These are phyloP conservation scores for Melocanna baccifera DNA, from an alignment of 176 grass and related monocot species.

Conservation along the genomic window DNA sequence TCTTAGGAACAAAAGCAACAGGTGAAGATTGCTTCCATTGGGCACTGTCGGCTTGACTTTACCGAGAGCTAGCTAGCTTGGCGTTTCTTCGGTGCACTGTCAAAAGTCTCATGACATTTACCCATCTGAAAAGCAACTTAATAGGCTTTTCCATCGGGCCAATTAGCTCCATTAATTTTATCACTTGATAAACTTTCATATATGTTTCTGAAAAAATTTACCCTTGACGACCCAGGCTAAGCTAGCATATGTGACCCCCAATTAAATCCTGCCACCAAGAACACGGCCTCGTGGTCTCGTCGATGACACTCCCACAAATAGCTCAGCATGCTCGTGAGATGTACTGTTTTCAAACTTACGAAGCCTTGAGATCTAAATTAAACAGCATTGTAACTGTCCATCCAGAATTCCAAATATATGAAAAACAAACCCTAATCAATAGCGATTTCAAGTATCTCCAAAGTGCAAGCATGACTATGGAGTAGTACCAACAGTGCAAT, in stretches of 20 bases:
- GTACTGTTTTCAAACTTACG: no score
- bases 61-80: not conserved
- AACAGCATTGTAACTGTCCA: not conserved
- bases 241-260: no score
- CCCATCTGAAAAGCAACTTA: not conserved
- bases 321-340: no score
- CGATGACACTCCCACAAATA: no score
- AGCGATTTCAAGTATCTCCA: not conserved
- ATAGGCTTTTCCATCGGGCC: not conserved
- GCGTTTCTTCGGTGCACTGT: conserved; percentile 16
- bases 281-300: not conserved
- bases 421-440: not conserved
- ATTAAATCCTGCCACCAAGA: not conserved
- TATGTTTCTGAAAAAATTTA: no score
- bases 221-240: no score
- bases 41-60: conserved; percentile 48
- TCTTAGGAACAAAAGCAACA: not conserved
- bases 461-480: not conserved
- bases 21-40: conserved; percentile 39
- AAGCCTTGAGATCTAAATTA: not conserved
- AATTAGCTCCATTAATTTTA: not conserved
- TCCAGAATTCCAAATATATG: not conserved
- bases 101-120: conserved; percentile 28
- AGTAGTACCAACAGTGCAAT: not conserved
- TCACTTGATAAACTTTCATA: no score